These are phyloP conservation scores for Ailanthus altissimus DNA, from an alignment of 345 rosid genomes.

Conservation along the genomic window DNA sequence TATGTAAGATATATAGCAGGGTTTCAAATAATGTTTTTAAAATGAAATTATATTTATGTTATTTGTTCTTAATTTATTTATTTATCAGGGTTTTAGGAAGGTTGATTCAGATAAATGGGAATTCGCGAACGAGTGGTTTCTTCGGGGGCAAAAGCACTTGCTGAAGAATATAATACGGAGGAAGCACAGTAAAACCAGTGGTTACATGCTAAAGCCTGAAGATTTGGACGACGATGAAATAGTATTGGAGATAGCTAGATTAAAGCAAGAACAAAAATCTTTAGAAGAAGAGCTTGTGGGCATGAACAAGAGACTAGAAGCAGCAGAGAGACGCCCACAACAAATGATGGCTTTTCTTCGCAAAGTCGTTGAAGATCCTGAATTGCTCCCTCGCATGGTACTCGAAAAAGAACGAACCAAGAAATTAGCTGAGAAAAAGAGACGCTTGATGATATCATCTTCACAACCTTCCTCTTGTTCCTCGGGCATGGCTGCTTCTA, in stretches of 20 bases:
- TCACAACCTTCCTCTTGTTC: constrained; percentile 27
- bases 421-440: constrained; percentile 45
- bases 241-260: constrained; percentile 61
- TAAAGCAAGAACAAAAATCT: constrained; percentile 69
- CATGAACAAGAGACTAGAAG: constrained; percentile 72
- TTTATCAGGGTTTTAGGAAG: constrained; percentile 79
- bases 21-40: too few relatives aligned
- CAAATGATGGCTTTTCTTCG: constrained; percentile 90
- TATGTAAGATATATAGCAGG: constrained; percentile 47
- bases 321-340: constrained; percentile 82
- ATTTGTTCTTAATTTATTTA: too few relatives aligned
- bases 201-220: constrained; percentile 29
- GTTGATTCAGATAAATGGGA: constrained; percentile 97
- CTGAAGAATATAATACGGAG: constrained; percentile 72
- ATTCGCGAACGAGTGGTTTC: constrained; percentile 87
- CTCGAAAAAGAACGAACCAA: constrained; percentile 50
- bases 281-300: constrained; percentile 62
- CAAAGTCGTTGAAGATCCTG: constrained; percentile 82
- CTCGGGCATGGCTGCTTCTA: constrained; percentile 43
- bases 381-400: constrained; percentile 67
- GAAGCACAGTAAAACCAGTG: constrained; percentile 61
- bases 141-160: constrained; percentile 78
- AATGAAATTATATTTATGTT: neutral
- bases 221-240: constrained; percentile 68
- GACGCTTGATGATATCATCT: constrained; percentile 44